phyloP scores from a whole-genome alignment of 768 basidiomycete species.

The Lentinula boryana region DNA sequence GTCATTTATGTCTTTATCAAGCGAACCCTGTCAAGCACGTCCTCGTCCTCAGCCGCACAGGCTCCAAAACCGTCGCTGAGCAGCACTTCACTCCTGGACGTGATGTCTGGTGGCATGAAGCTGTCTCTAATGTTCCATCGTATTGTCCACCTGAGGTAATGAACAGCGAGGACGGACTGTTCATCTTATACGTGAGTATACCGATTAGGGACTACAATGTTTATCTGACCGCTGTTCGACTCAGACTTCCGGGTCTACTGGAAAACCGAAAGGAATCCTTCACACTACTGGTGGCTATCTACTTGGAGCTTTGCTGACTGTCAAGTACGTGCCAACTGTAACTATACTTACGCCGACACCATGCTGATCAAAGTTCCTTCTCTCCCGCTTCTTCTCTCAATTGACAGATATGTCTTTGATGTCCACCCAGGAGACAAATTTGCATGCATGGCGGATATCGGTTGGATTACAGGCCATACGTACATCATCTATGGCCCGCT shows the following conservation, averaged over 20 bases:
- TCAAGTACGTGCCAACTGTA: slow-evolving; percentile 59
- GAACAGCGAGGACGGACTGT: slow-evolving; percentile 91
- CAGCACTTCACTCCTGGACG: slow-evolving; percentile 52
- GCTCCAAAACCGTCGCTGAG: slow-evolving; percentile 47
- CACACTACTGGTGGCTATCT: slow-evolving; percentile 88
- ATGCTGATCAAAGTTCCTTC: neutral
- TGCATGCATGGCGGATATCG: slow-evolving; percentile 98
- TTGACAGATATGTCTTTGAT: slow-evolving; percentile 63
- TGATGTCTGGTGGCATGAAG: slow-evolving; percentile 98
- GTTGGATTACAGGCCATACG: slow-evolving; percentile 98
- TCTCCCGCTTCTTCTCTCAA: neutral
- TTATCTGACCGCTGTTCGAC: slow-evolving; percentile 7
- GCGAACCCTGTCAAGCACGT: slow-evolving; percentile 70
- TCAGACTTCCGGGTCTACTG: slow-evolving; percentile 90
- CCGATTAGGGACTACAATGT: neutral
- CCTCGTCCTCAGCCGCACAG: slow-evolving; percentile 84
- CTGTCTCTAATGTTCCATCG: slow-evolving; percentile 71
- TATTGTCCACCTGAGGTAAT: slow-evolving; percentile 90
- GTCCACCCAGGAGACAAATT: slow-evolving; percentile 95
- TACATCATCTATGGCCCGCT: slow-evolving; percentile 97
- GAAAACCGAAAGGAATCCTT: slow-evolving; percentile 96
- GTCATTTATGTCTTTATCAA: neutral
- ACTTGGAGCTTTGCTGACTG: slow-evolving; percentile 83
- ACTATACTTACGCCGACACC: neutral
- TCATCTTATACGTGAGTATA: slow-evolving; percentile 90